Evolutionary conservation across 2,329 filamentous ascomycete genomes (phyloP), one percentile per base, ranked within the genome.

Genomic region (Aspergillus awamori): DNA sequence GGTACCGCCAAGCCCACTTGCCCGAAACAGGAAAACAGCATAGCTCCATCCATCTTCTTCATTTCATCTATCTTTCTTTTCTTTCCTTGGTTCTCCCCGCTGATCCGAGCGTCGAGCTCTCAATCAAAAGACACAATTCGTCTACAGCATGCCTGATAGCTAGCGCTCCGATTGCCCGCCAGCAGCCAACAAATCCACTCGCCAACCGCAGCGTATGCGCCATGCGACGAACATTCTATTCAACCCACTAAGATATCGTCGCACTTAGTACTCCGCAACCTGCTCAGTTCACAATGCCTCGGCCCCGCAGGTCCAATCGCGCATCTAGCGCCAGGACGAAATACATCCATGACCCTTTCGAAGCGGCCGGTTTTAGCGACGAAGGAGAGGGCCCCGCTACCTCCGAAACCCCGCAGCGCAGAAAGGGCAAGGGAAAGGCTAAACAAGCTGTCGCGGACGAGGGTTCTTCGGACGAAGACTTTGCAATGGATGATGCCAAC

Each of bases 261-360:
- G 47, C 47, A 51, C 30, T 45, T 15, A 36, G 11, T 36, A 36
- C 33, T 36, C 33, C 33, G 33, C 33, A 36, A 5, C 5, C 5
- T 6, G 11, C 33, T 2, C 11, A 57, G 28, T 28, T 36, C n/a
- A 65, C 8, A 7, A 74, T 74, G 72, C 53, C 70, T 57, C 58
- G 65, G 30, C 60, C 68, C 22, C 74, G 76, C 65, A 74, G 76
- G 62, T 77, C 76, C 20, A 69, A 63, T 48, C 77, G 77, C 62
- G 60, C 67, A n/a, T 68, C 67, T 52, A 69, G 72, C 28, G 60
- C 69, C n/a, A 70, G 57, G 57, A 69, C 70, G 8, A 72, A 68
- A 41, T 79, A 78, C 59, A 70, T 70, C 20, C 61, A 71, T 52
- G 78, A 79, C 63, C 69, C 72, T 13, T 76, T 79, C 54, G 69